Conservation (phyloP, 2,329 filamentous ascomycete genomes). For the Aspergillus sclerotialis region DNA sequence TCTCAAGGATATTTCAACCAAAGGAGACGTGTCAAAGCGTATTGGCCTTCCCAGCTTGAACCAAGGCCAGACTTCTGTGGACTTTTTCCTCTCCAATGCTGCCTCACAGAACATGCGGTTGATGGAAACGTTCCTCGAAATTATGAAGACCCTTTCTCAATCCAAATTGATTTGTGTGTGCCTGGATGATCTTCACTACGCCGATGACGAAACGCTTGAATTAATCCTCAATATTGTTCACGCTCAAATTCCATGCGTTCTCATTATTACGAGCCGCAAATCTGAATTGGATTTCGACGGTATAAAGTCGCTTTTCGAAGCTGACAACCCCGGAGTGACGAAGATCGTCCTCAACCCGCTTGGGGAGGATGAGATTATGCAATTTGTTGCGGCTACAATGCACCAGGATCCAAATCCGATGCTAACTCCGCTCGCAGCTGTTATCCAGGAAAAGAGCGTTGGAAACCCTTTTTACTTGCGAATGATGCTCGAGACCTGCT, state of each 20-base stretch:
- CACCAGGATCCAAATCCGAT: slow-evolving; percentile 63
- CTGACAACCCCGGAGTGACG: slow-evolving; percentile 54
- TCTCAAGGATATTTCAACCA: slow-evolving; percentile 22
- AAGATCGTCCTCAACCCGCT: slow-evolving; percentile 67
- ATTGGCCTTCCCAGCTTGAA: slow-evolving; percentile 26
- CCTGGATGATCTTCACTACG: slow-evolving; percentile 84
- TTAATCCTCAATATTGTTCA: slow-evolving; percentile 73
- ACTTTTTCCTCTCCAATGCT: slow-evolving; percentile 34
- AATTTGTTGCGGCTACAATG: slow-evolving; percentile 76
- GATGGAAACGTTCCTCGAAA: slow-evolving; percentile 82
- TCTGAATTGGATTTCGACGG: slow-evolving; percentile 53
- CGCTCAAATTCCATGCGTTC: slow-evolving; percentile 70
- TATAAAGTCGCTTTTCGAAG: slow-evolving; percentile 34
- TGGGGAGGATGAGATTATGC: slow-evolving; percentile 68
- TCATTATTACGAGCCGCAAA: slow-evolving; percentile 69
- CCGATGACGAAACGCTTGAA: slow-evolving; percentile 79
- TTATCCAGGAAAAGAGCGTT: slow-evolving; percentile 80
- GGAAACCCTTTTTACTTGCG: slow-evolving; percentile 89
- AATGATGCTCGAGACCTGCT: slow-evolving; percentile 81
- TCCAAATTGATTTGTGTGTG: slow-evolving; percentile 85
- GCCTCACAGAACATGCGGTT: slow-evolving; percentile 56
- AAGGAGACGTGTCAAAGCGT: slow-evolving; percentile 23
- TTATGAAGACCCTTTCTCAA: slow-evolving; percentile 70
- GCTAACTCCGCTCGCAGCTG: slow-evolving; percentile 68
- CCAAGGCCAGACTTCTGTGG: slow-evolving; percentile 28